Conservation (phyloP, 139 green algal species). For the Micractinium sp. region DNA sequence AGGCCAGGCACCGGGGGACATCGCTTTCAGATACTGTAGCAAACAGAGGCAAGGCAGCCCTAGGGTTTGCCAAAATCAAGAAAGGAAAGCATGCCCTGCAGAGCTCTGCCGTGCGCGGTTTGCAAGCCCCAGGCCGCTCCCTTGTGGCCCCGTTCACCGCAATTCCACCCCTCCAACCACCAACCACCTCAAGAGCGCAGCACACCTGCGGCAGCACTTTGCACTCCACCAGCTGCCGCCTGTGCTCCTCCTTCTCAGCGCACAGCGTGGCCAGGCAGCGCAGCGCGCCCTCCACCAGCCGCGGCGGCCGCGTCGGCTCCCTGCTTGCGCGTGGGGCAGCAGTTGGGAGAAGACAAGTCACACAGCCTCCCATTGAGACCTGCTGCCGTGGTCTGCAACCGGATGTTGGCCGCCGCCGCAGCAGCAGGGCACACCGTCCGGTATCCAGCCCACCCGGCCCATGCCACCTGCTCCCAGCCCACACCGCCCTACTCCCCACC, state of each 20-base stretch:
- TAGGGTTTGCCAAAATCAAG: too few species aligned
- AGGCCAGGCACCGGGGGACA: too few species aligned
- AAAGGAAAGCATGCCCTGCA: too few species aligned
- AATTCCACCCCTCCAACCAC: background rate
- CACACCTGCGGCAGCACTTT: slow-evolving; percentile 62
- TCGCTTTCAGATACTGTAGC: too few species aligned
- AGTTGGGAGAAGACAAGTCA: too few species aligned
- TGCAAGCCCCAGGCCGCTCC: background rate
- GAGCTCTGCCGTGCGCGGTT: too few species aligned
- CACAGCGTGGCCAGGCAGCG: slow-evolving; percentile 73
- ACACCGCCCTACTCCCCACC: background rate
- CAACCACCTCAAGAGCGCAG: background rate
- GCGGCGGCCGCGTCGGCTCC: background rate
- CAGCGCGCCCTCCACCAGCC: slow-evolving; percentile 61
- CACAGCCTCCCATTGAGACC: too few species aligned
- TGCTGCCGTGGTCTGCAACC: too few species aligned
- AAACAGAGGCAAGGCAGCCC: too few species aligned
- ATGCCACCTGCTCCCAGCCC: background rate
- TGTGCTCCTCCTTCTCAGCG: slow-evolving; percentile 56
- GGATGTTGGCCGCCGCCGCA: too few species aligned
- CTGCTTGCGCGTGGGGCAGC: background rate
- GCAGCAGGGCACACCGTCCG: too few species aligned
- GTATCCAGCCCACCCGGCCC: too few species aligned
- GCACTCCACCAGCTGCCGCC: slow-evolving; percentile 73
- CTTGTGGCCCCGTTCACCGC: background rate